A percentile compares a stretch with the other conserved stretches of the same genome.
These are phyloP conservation scores for Stentor coeruleus DNA, from an alignment of 73 alveolate genomes.

Conservation along the genomic window DNA sequence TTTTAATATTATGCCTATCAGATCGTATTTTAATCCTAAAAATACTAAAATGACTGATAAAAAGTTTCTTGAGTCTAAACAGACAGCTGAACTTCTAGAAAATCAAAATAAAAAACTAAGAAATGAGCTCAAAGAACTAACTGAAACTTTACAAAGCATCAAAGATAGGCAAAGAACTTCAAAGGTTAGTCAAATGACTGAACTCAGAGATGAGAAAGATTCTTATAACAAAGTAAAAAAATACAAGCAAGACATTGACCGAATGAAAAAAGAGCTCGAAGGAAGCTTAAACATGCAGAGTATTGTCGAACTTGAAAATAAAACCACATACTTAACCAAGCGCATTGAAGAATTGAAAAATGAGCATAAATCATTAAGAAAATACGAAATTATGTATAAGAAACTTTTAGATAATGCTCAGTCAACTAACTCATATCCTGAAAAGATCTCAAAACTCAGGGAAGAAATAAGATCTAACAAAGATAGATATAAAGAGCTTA, in stretches of 20 bases:
- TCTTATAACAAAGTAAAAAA: too few species aligned
- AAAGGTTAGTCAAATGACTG: too few species aligned
- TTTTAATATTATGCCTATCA: too few species aligned
- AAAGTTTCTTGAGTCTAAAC: too few species aligned
- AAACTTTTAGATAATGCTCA: background rate
- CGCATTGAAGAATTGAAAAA: background rate
- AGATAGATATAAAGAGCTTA: background rate
- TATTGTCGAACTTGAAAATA: background rate
- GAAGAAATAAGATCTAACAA: background rate
- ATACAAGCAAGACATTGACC: background rate
- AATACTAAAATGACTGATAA: too few species aligned
- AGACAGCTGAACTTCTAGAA: background rate
- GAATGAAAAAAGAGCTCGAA: background rate
- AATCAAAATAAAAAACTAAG: background rate
- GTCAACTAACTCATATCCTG: background rate
- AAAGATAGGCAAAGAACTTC: too few species aligned
- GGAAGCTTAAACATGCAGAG: background rate
- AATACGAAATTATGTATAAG: background rate
- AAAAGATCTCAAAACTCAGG: background rate
- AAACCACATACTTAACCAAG: background rate
- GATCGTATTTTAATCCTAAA: too few species aligned
- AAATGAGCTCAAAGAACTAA: background rate
- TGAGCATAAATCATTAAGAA: background rate
- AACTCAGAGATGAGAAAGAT: too few species aligned
- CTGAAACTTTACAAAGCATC: background rate